Conservation (phyloP, 768 basidiomycete genomes). For the Boletus speciosus region DNA sequence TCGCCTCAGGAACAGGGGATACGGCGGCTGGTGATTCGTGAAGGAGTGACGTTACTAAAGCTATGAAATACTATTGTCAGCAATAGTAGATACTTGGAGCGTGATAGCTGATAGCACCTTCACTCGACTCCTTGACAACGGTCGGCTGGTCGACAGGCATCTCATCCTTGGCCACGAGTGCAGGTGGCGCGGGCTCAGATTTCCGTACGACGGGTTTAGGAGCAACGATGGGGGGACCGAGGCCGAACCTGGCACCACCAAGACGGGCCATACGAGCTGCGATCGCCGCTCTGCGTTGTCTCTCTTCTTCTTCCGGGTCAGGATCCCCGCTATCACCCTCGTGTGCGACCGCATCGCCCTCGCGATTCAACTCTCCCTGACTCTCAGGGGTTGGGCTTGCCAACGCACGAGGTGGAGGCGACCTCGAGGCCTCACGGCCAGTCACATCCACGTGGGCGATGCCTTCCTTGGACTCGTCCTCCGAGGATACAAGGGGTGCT, state of each 20-base stretch:
- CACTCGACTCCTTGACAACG: slow-evolving; percentile 6
- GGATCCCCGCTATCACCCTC: slow-evolving; percentile 25
- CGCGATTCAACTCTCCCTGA: slow-evolving; percentile 18
- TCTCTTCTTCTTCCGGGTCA: slow-evolving; percentile 64
- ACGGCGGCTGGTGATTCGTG: slow-evolving; percentile 3
- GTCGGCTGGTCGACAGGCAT: slow-evolving; percentile 1
- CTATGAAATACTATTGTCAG: slow-evolving; percentile 11
- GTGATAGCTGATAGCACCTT: slow-evolving; percentile 16
- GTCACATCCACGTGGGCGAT: slow-evolving; percentile 11
- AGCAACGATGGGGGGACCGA: slow-evolving; percentile 73
- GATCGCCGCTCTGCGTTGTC: slow-evolving; percentile 79
- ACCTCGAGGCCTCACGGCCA: slow-evolving; percentile 30
- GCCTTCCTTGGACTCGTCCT: slow-evolving; percentile 41
- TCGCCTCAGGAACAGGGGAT: slow-evolving; percentile 1
- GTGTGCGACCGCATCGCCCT: slow-evolving; percentile 26
- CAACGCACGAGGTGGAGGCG: slow-evolving; percentile 32
- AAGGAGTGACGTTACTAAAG: slow-evolving; percentile 11
- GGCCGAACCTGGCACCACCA: slow-evolving; percentile 79
- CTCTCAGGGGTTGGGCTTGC: slow-evolving; percentile 16
- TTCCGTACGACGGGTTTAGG: slow-evolving; percentile 44
- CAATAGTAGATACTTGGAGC: not conserved
- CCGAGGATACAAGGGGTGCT: slow-evolving; percentile 35
- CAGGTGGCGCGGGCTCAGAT: slow-evolving; percentile 15
- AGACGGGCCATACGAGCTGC: slow-evolving; percentile 92
- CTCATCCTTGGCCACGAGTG: slow-evolving; percentile 26